These are phyloP conservation scores for Penicillium sp. DNA, from an alignment of 2,329 filamentous ascomycete genomes.

Conservation along the genomic window DNA sequence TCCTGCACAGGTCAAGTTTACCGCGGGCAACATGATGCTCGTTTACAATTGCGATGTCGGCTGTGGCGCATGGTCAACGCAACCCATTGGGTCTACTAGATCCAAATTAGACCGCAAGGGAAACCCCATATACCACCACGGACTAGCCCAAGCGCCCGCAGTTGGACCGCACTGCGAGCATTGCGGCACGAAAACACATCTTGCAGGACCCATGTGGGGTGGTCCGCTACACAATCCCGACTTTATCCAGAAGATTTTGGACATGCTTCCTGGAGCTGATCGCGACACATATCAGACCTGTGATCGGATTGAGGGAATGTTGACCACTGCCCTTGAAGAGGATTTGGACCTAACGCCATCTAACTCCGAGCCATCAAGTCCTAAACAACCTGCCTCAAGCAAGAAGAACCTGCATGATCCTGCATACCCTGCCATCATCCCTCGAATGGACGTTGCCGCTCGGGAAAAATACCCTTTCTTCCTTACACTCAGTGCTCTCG, in stretches of 20 bases:
- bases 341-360: constrained; percentile 32
- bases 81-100: constrained; percentile 70
- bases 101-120: constrained; percentile 67
- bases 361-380: constrained; percentile 5
- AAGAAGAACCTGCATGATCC: constrained; percentile 8
- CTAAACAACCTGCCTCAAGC: not conserved
- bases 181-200: constrained; percentile 80
- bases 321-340: constrained; percentile 84
- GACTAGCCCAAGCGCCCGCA: constrained; percentile 68
- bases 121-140: constrained; percentile 72
- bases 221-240: constrained; percentile 80
- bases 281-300: constrained; percentile 73
- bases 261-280: constrained; percentile 65
- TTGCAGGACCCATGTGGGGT: constrained; percentile 92
- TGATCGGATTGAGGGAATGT: constrained; percentile 82
- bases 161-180: constrained; percentile 69
- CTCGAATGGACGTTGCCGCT: constrained; percentile 56
- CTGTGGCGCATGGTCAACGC: constrained; percentile 87
- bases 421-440: constrained; percentile 34
- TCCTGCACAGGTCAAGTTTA: constrained; percentile 82
- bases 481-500: constrained; percentile 70
- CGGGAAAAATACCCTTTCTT: constrained; percentile 81
- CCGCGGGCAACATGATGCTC: constrained; percentile 87
- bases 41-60: constrained; percentile 88
- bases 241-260: constrained; percentile 77